phyloP scores from a whole-genome alignment of 1,139 yeast genomes.

The Taphrina communis region DNA sequence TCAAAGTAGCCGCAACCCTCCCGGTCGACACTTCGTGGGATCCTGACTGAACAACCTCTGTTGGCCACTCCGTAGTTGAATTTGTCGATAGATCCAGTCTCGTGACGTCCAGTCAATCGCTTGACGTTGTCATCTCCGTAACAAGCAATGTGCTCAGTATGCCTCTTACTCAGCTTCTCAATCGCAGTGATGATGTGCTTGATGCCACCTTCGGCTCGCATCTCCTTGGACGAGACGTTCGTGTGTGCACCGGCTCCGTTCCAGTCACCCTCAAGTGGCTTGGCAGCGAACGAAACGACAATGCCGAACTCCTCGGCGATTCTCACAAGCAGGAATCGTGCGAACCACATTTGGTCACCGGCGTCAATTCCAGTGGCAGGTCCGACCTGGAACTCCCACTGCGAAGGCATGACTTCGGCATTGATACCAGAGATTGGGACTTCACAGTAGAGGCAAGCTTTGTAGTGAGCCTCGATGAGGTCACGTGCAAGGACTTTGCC shows the following conservation, averaged over 20 bases:
- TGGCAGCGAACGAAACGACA: slow-evolving; percentile 98
- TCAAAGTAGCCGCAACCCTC: slow-evolving; percentile 98
- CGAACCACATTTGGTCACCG: slow-evolving; percentile 98
- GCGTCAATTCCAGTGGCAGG: slow-evolving; percentile 92
- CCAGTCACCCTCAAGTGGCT: slow-evolving; percentile 99
- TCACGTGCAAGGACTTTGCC: slow-evolving; percentile 98
- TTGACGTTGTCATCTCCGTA: slow-evolving; percentile 93
- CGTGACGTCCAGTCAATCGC: slow-evolving; percentile 98
- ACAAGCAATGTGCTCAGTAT: slow-evolving; percentile 90
- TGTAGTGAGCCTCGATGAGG: slow-evolving; percentile 97
- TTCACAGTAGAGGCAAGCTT: slow-evolving; percentile 95
- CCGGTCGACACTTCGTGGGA: slow-evolving; percentile 97
- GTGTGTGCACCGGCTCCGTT: slow-evolving; percentile 99
- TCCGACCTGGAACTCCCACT: slow-evolving; percentile 99
- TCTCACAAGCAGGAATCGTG: slow-evolving; percentile 88
- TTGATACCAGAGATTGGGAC: slow-evolving; percentile 90
- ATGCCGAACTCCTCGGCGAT: slow-evolving; percentile 99
- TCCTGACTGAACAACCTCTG: slow-evolving; percentile 99
- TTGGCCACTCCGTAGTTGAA: slow-evolving; percentile 98
- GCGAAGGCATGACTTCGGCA: slow-evolving; percentile 99
- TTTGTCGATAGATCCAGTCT: slow-evolving; percentile 89
- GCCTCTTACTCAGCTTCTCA: slow-evolving; percentile 93
- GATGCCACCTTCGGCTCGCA: slow-evolving; percentile 98
- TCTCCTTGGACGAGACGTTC: slow-evolving; percentile 87
- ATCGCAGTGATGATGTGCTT: slow-evolving; percentile 89